Evolutionary conservation across 1,284 basidiomycete genomes (phyloP), one percentile per base, ranked within the genome.

Genomic region (Volvariella surrecta): DNA sequence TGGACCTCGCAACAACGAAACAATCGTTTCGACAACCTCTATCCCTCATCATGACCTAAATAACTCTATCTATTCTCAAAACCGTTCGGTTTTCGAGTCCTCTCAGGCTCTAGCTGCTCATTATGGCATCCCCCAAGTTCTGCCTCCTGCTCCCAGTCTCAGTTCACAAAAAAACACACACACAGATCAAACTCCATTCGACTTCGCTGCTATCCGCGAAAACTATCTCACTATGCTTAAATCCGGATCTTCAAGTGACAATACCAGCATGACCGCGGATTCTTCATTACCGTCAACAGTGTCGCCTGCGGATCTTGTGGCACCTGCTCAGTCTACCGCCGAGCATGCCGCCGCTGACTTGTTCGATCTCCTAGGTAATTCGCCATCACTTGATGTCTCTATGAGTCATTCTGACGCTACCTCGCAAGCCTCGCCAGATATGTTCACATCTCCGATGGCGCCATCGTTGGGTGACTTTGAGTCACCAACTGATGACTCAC

Each of bases 51-150:
- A 73, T 74, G 71, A 57, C 57, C 43, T 72, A 65, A 67, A 54
- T 57, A 52, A 57, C 24, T 6, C 11, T 28, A 28, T 28, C 24
- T 28, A 28, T 28, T 20, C 54, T 59, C 41, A 55, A 53, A 50
- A 56, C 55, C 48, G 66, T 67, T 69, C 67, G 49, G 56, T 67
- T 44, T 67, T 68, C 49, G 51, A 58, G 54, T 61, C 63, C 54
- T 50, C 63, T 39, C 55, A 60, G 61, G 80, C 77, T 65, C 65
- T 82, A 45, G 76, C 80, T 56, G 67, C 77, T 52, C 81, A 83
- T 50, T 76, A 84, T 83, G 83, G 81, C 64, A 76, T 86, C 53
- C 83, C 82, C 46, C 71, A 74, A 49, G 73, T 67, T 48, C 61
- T 86, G 40, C 82, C 83, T 37, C 74, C 74, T 48, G 73, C 74